Evolutionary conservation across 371 early-diverging fungal genomes (phyloP).

Genomic region (Rhizomucor miehei): DNA sequence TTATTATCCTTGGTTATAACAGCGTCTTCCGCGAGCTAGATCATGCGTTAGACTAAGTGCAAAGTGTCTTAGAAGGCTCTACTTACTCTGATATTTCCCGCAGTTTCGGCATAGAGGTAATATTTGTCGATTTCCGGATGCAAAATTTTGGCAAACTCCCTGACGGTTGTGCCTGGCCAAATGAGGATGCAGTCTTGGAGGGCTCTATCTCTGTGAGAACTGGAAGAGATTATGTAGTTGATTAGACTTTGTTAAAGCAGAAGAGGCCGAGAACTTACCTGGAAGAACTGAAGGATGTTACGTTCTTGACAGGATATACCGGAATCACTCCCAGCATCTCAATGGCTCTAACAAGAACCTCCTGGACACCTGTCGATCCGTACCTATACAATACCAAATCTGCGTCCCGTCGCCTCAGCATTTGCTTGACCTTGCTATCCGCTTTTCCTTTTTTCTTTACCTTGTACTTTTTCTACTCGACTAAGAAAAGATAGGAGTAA

Average conservation of each 20-base stretch:
- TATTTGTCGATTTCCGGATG: constrained; percentile 64
- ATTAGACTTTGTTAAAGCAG: no score
- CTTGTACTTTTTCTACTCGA: constrained; percentile 71
- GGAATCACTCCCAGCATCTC: constrained; percentile 65
- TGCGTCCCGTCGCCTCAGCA: background rate
- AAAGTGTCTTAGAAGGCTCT: background rate
- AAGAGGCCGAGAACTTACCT: no score
- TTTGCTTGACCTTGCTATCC: background rate
- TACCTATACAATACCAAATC: constrained; percentile 80
- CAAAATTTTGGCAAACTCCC: constrained; percentile 68
- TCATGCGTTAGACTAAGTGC: background rate
- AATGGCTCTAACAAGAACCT: constrained; percentile 60
- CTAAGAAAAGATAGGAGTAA: constrained; percentile 11
- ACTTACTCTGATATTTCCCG: constrained; percentile 66
- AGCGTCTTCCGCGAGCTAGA: constrained; percentile 60
- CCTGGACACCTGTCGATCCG: constrained; percentile 75
- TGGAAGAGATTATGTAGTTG: background rate
- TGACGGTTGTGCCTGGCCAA: constrained; percentile 67
- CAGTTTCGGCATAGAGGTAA: constrained; percentile 71
- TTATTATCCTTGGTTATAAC: constrained; percentile 53
- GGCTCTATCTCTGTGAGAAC: constrained; percentile 40
- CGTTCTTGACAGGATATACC: constrained; percentile 71
- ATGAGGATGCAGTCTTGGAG: constrained; percentile 74
- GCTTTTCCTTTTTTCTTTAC: background rate
- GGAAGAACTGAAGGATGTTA: constrained; percentile 57